Percentiles rank a stretch among this genome's conserved stretches.
Conservation (phyloP, 2,329 filamentous ascomycete species). For the Alternaria ventricosa region DNA sequence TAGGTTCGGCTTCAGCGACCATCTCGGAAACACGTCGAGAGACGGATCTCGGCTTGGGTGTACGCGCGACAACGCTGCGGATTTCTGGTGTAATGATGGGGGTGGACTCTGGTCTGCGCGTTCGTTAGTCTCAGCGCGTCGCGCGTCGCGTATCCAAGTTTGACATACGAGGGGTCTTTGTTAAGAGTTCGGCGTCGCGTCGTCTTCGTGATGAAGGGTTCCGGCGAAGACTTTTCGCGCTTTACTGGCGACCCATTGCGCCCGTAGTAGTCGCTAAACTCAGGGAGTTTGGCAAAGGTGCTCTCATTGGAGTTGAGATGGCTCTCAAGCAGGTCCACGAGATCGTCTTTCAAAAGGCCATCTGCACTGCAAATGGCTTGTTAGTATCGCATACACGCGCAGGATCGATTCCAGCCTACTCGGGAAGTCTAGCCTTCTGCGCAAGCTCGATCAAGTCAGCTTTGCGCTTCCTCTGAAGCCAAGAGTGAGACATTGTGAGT, state of each 20-base stretch:
- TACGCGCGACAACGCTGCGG: slow-evolving; percentile 46
- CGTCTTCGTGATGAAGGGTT: slow-evolving; percentile 43
- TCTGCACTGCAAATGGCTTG: slow-evolving; percentile 63
- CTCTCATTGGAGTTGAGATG: slow-evolving; percentile 66
- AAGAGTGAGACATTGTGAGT: slow-evolving; percentile 68
- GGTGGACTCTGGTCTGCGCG: slow-evolving; percentile 51
- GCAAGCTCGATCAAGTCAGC: slow-evolving; percentile 77
- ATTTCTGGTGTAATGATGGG: slow-evolving; percentile 45
- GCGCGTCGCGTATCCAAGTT: slow-evolving; percentile 27
- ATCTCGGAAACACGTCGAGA: slow-evolving; percentile 47
- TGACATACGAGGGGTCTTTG: slow-evolving; percentile 42
- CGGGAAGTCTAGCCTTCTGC: slow-evolving; percentile 70
- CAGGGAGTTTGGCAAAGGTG: slow-evolving; percentile 67
- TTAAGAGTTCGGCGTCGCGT: slow-evolving; percentile 45
- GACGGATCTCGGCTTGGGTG: slow-evolving; percentile 42
- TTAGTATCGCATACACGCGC: slow-evolving; percentile 13
- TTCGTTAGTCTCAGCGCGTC: slow-evolving; percentile 32
- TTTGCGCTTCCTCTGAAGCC: slow-evolving; percentile 84
- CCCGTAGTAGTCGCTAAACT: slow-evolving; percentile 78
- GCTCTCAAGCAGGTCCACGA: slow-evolving; percentile 60
- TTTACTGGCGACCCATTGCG: slow-evolving; percentile 64
- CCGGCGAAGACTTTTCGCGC: slow-evolving; percentile 49
- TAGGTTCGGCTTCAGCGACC: slow-evolving; percentile 29
- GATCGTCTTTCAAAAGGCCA: slow-evolving; percentile 76
- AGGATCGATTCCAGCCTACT: slow-evolving; percentile 59